phyloP scores from a whole-genome alignment of 345 rosid genomes.

The Syzygium grande region DNA sequence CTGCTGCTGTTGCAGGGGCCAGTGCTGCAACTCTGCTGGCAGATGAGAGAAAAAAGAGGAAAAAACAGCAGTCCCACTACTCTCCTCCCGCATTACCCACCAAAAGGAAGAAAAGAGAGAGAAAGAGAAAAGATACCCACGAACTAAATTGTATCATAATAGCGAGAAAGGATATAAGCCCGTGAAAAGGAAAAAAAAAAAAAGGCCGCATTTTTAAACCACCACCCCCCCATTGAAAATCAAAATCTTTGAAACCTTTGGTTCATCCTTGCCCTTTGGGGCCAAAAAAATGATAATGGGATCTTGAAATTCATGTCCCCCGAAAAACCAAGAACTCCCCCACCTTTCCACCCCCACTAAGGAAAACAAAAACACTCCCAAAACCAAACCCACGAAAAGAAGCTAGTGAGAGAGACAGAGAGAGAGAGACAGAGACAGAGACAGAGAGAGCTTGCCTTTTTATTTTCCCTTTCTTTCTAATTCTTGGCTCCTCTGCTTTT shows the following conservation, averaged over 20 bases:
- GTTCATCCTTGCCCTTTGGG: background rate
- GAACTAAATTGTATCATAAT: background rate
- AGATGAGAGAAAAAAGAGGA: background rate
- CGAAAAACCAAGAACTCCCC: background rate
- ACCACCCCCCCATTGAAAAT: background rate
- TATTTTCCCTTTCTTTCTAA: background rate
- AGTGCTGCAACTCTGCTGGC: conserved; percentile 3
- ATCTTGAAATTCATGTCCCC: background rate
- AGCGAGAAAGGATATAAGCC: background rate
- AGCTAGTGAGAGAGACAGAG: background rate
- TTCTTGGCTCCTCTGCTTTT: background rate
- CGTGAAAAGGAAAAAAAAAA: too few relatives aligned
- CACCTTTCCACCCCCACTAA: background rate
- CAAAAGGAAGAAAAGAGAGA: background rate
- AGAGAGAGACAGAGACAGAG: background rate
- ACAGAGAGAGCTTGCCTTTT: background rate
- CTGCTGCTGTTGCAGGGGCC: conserved; percentile 12
- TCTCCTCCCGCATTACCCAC: background rate
- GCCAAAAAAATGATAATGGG: background rate
- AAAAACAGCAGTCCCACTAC: background rate
- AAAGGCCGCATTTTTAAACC: background rate
- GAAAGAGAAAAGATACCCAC: background rate
- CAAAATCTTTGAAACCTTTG: background rate
- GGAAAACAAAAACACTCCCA: background rate
- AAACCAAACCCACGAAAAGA: background rate